Base-by-base conservation (phyloP, 768 basidiomycete species). In the Vararia minispora region DNA sequence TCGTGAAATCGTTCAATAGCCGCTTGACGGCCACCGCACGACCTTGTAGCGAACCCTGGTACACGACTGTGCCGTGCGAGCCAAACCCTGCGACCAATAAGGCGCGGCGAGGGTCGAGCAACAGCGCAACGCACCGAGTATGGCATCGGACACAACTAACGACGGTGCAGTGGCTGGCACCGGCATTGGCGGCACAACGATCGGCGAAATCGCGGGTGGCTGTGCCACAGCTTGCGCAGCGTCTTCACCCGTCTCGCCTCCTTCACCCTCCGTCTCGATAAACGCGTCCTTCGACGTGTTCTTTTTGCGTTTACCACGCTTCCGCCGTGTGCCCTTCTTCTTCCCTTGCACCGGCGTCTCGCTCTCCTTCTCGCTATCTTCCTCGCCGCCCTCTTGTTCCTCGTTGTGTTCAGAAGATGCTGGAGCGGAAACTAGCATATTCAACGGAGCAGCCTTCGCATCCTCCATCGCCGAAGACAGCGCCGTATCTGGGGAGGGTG, bases 11-110 rank as follows among this genome's bases (percentile, higher is more conserved):
- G 49, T 81, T 83, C 6, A 98, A 72, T 3, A 99, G 72, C 0
- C 95, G 86, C 58, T 99, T 98, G 41, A 99, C 91, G n/a, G 95
- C 95, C 0, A 99, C 95, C 0, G 94, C 84, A 37, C 95, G 81
- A 0, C 89, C 91, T 63, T 98, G 94, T n/a, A 97, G 74, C 6
- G 90, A 84, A 3, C 94, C 95, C 52, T 83, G 74, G 61, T 76
- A 90, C 3, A 99, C 95, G 28, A 98, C 85, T 0, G 95, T 99
- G 5, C 95, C 95, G 52, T 97, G 91, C 0, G 91, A 97, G 3
- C 92, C 92, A 49, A 83, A 89, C 4, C 92, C 92, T 95, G 46
- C 3, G 26, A 37, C n/a, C 12, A 6, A 42, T 43, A 25, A 53
- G 40, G 34, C 39, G 13, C 14, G 27, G 13, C 10, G 20, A 2